Conservation (phyloP, 2,329 filamentous ascomycete genomes). For the Nannizziopsis barbatae region DNA sequence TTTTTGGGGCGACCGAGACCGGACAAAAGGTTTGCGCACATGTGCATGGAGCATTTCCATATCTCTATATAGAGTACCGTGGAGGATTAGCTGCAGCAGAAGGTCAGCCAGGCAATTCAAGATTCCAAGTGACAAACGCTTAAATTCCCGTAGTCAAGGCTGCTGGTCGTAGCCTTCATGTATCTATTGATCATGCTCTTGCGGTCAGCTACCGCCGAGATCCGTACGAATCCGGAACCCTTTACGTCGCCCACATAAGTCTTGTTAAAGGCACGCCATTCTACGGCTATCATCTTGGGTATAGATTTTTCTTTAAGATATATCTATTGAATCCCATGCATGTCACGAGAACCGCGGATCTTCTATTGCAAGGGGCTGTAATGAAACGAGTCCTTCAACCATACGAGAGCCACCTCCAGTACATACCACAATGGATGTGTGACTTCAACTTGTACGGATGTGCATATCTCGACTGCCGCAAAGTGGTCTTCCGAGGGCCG, state of each 20-base stretch:
- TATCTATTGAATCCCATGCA: slow-evolving; percentile 81
- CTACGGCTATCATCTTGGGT: slow-evolving; percentile 91
- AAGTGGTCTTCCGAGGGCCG: slow-evolving; percentile 61
- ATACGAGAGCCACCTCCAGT: slow-evolving; percentile 88
- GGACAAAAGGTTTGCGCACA: slow-evolving; percentile 95
- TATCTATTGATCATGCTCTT: slow-evolving; percentile 83
- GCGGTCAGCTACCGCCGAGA: slow-evolving; percentile 74
- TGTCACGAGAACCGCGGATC: slow-evolving; percentile 76
- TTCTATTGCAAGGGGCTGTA: slow-evolving; percentile 77
- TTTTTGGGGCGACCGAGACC: slow-evolving; percentile 87
- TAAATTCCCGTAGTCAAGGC: slow-evolving; percentile 48
- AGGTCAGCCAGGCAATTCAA: slow-evolving; percentile 42
- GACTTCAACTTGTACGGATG: slow-evolving; percentile 98
- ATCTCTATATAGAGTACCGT: slow-evolving; percentile 80
- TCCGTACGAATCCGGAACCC: slow-evolving; percentile 54
- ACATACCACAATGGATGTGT: slow-evolving; percentile 90
- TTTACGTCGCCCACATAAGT: slow-evolving; percentile 80
- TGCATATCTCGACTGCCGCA: slow-evolving; percentile 64
- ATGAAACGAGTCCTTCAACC: slow-evolving; percentile 78
- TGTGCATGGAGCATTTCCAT: slow-evolving; percentile 89
- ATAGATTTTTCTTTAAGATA: slow-evolving; percentile 82
- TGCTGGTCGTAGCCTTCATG: slow-evolving; percentile 66
- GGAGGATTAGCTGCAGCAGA: slow-evolving; percentile 56
- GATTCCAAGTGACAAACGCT: slow-evolving; percentile 10
- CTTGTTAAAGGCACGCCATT: slow-evolving; percentile 89